Percentiles rank a stretch among this genome's conserved stretches.
phyloP scores from a whole-genome alignment of 495 filamentous ascomycete species.

The Entonaema liquescens region DNA sequence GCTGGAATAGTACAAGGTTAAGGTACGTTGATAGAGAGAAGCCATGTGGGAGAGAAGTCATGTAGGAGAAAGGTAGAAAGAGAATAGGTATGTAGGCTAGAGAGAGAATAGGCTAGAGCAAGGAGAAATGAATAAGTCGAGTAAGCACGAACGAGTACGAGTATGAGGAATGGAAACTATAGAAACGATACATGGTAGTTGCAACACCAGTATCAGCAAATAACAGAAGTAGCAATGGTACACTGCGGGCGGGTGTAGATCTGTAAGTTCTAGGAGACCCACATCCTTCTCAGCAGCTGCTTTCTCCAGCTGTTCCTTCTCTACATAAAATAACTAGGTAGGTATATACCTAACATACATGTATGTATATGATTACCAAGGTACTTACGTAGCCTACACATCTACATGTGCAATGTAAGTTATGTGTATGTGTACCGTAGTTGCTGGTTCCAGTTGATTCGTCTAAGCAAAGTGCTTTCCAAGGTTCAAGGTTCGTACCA shows the following conservation, averaged over 20 bases:
- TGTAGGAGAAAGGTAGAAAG: no score
- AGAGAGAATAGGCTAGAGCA: background rate
- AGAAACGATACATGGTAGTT: background rate
- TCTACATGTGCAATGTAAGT: background rate
- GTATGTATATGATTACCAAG: background rate
- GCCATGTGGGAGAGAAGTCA: background rate
- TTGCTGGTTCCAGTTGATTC: background rate
- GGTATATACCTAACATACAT: background rate
- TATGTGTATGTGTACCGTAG: slow-evolving; percentile 1
- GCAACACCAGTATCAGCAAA: background rate
- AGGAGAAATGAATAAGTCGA: background rate
- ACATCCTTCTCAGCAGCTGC: background rate
- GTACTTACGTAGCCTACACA: background rate
- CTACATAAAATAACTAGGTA: background rate
- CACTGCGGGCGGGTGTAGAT: background rate
- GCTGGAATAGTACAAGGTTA: background rate
- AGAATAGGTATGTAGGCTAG: no score
- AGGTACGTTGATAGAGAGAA: background rate
- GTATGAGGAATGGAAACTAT: background rate
- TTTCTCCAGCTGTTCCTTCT: background rate
- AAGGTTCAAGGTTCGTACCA: slow-evolving; percentile 10
- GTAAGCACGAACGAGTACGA: background rate
- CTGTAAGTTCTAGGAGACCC: background rate
- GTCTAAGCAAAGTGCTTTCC: background rate
- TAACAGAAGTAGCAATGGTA: background rate